Base-by-base conservation (phyloP, 139 green algal species). In the Chlorella ohadii region DNA sequence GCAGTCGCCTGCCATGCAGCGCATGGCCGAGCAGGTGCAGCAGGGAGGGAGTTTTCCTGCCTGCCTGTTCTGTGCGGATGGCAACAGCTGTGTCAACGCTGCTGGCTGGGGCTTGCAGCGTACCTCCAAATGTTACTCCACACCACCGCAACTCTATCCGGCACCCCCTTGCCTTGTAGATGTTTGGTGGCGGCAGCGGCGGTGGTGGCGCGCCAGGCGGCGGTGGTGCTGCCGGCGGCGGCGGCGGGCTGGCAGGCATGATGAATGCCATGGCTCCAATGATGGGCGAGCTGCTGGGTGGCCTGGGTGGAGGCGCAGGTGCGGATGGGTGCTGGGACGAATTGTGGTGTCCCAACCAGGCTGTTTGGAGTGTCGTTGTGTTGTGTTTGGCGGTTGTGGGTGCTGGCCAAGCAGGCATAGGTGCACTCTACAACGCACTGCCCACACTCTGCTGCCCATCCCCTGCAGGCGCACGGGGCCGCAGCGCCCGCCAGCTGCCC, bases 1-100 rank as follows among this genome's bases (percentile, higher is more conserved):
- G 0, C 68, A 84, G 77, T 88, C 85, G 65, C 85, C 85, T 1
- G 72, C 79, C 20, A 83, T 88, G 72, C 72, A 86, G 79, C 85
- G 73, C 61, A 86, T 88, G 79, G 84, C 84, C 0, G 75, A 84
- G 64, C 75, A 84, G 83, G 64, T 80, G 33, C 41, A 59, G 66
- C 44, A 23, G 19, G 66, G 22, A 56, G 64, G 31, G 27, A 27
- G 47, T 33, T 67, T 36, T 7, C 39, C n/a, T 71, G 31, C 72
- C 17, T 34, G 39, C 25, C 27, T 64, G 0, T n/a, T n/a, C n/a
- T n/a, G n/a, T n/a, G n/a, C n/a, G n/a, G n/a, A n/a, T n/a, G n/a
- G n/a, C n/a, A n/a, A n/a, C n/a, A n/a, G n/a, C n/a, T n/a, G n/a
- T n/a, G n/a, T n/a, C n/a, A n/a, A n/a, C n/a, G n/a, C n/a, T n/a